These are phyloP conservation scores for Exidia glandulosa DNA, from an alignment of 768 basidiomycete species.

Conservation along the genomic window DNA sequence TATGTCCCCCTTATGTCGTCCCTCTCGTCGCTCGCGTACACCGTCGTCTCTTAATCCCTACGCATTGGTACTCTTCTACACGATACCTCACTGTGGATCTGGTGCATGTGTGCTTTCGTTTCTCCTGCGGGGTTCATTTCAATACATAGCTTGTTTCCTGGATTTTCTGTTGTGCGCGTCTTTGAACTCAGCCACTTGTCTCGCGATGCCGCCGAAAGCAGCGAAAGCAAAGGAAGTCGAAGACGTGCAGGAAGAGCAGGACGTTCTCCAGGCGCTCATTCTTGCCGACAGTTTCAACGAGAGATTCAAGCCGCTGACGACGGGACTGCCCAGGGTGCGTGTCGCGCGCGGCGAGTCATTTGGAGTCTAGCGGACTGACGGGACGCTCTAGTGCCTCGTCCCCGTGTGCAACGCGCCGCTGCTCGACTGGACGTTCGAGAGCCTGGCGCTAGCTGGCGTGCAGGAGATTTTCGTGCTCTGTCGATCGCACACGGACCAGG, in stretches of 20 bases:
- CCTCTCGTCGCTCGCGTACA: neutral
- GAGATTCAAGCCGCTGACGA: constrained; percentile 83
- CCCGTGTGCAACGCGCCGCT: constrained; percentile 91
- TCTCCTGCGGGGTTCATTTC: neutral
- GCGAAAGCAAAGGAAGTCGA: constrained; percentile 54
- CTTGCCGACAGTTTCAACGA: constrained; percentile 96
- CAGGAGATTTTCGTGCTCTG: constrained; percentile 95
- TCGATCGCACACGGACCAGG: constrained; percentile 77
- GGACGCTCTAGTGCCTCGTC: constrained; percentile 57
- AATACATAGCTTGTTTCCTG: neutral
- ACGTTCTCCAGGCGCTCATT: constrained; percentile 87
- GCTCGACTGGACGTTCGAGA: constrained; percentile 94
- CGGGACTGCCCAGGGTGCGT: constrained; percentile 74
- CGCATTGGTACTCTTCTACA: constrained; percentile 30
- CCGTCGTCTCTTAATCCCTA: neutral
- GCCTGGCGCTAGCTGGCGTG: constrained; percentile 86
- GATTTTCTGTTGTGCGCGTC: neutral
- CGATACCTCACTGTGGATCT: constrained; percentile 33
- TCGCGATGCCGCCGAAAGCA: constrained; percentile 56
- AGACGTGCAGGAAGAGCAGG: constrained; percentile 48
- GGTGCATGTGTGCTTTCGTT: constrained; percentile 1
- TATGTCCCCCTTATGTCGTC: neutral
- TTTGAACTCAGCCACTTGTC: neutral
- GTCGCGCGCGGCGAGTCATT: neutral
- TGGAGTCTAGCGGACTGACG: neutral